Conservation (phyloP, 2,329 filamentous ascomycete genomes). For the Magnaporthiopsis poae region DNA sequence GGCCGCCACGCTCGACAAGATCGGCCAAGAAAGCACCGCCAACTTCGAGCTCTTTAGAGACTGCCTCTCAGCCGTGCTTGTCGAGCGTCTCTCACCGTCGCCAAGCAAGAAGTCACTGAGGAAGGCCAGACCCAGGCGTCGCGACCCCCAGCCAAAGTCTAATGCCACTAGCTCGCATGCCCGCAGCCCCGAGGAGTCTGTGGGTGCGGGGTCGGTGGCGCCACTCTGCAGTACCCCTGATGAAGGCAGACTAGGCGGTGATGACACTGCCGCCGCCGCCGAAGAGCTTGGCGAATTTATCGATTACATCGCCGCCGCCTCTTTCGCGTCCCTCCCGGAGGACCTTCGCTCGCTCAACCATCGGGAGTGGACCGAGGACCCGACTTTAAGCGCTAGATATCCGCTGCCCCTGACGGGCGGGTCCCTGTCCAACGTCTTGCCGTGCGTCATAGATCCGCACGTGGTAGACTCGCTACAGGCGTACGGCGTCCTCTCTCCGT, state of each 20-base stretch:
- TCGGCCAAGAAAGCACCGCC: neutral
- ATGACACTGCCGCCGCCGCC: constrained; percentile 30
- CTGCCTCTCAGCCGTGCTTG: constrained; percentile 58
- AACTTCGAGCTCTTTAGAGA: constrained; percentile 67
- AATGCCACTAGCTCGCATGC: neutral
- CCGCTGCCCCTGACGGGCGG: constrained; percentile 42
- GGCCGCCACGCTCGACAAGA: neutral
- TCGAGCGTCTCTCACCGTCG: constrained; percentile 44
- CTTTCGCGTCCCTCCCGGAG: constrained; percentile 55
- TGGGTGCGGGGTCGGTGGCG: neutral
- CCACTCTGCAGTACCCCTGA: too few species aligned
- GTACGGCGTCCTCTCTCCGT: constrained; percentile 47
- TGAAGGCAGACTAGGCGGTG: constrained; percentile 52
- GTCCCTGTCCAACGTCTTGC: constrained; percentile 40
- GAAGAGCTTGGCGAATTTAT: constrained; percentile 72
- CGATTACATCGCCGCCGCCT: constrained; percentile 63
- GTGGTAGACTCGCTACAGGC: constrained; percentile 57
- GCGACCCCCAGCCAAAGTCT: neutral
- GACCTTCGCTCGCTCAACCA: constrained; percentile 54
- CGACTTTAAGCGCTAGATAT: constrained; percentile 32
- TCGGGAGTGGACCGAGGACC: constrained; percentile 39
- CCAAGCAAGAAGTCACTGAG: neutral
- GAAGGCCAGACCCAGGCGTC: neutral
- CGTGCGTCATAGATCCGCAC: constrained; percentile 43
- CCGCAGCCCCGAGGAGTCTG: constrained; percentile 1